Evolutionary conservation across 1,284 basidiomycete species (phyloP).

Genomic region (Ganoderma boninense): DNA sequence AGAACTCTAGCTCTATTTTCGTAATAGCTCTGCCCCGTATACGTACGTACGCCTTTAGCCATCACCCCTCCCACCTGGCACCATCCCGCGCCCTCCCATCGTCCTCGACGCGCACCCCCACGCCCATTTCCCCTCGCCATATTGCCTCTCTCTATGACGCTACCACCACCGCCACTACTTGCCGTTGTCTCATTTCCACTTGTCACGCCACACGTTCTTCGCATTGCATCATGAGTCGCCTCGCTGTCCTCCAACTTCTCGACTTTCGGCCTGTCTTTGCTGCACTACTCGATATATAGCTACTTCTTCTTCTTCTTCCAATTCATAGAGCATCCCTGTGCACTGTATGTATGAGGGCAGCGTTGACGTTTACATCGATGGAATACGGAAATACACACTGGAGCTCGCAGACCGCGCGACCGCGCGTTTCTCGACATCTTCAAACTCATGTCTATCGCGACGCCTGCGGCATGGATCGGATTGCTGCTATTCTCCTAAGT

Average conservation of each 20-base stretch:
- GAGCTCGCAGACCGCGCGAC: neutral
- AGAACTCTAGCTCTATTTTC: slow-evolving; percentile 18
- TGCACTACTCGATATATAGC: slow-evolving; percentile 29
- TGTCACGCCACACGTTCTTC: slow-evolving; percentile 22
- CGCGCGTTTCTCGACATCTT: neutral
- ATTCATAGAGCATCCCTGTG: slow-evolving; percentile 28
- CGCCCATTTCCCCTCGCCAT: neutral
- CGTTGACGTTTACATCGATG: slow-evolving; percentile 1
- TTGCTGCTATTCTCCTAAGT: too few relatives aligned
- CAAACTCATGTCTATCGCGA: neutral
- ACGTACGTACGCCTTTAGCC: neutral
- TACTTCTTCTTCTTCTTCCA: slow-evolving; percentile 13
- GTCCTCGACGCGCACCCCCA: neutral
- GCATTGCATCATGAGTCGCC: slow-evolving; percentile 25
- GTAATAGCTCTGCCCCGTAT: slow-evolving; percentile 16
- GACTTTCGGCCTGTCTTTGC: slow-evolving; percentile 26
- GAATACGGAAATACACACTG: slow-evolving; percentile 10
- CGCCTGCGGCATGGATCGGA: neutral
- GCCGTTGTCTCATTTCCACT: slow-evolving; percentile 2
- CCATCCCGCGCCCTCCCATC: neutral
- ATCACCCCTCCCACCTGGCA: neutral
- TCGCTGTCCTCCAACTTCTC: slow-evolving; percentile 19
- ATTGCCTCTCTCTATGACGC: neutral
- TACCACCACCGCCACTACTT: neutral
- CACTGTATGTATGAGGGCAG: slow-evolving; percentile 21